These are phyloP conservation scores for Ceratonia siliqua DNA, from an alignment of 306 rosid genomes.

Conservation along the genomic window DNA sequence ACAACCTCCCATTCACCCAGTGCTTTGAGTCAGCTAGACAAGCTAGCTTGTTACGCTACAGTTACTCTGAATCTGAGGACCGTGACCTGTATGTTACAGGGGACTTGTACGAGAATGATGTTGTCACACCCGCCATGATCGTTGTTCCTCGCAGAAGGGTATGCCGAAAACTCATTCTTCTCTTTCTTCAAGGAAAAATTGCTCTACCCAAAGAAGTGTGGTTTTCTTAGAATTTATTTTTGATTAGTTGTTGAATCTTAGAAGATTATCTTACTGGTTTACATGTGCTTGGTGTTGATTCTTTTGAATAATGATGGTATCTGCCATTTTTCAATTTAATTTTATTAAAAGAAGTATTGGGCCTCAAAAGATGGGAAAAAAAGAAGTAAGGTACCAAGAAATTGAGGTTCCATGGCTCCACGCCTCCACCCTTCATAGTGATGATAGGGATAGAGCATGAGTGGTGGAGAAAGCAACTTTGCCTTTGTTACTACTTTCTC, in stretches of 20 bases:
- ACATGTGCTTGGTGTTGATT: neutral
- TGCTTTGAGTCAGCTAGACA: conserved; percentile 82
- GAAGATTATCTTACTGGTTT: neutral
- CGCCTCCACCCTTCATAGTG: neutral
- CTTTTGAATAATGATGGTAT: neutral
- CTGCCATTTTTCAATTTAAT: neutral
- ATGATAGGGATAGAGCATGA: neutral
- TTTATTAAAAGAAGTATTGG: neutral
- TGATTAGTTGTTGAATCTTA: neutral
- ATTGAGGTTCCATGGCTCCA: neutral
- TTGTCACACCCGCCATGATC: conserved; percentile 86
- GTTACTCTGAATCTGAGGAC: conserved; percentile 47
- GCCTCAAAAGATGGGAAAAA: neutral
- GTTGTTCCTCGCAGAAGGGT: conserved; percentile 84
- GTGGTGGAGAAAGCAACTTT: conserved; percentile 17
- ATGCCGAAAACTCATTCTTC: neutral
- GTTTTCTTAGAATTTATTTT: neutral
- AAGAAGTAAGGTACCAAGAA: neutral
- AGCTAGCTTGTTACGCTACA: conserved; percentile 53
- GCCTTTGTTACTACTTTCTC: conserved; percentile 12
- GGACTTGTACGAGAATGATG: conserved; percentile 71
- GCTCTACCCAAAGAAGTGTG: neutral
- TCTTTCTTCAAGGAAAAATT: neutral
- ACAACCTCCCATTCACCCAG: conserved; percentile 76
- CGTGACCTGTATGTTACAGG: conserved; percentile 78